Base-by-base conservation (phyloP, 208 protist species). In the Kentomonas sorsogonicus region DNA sequence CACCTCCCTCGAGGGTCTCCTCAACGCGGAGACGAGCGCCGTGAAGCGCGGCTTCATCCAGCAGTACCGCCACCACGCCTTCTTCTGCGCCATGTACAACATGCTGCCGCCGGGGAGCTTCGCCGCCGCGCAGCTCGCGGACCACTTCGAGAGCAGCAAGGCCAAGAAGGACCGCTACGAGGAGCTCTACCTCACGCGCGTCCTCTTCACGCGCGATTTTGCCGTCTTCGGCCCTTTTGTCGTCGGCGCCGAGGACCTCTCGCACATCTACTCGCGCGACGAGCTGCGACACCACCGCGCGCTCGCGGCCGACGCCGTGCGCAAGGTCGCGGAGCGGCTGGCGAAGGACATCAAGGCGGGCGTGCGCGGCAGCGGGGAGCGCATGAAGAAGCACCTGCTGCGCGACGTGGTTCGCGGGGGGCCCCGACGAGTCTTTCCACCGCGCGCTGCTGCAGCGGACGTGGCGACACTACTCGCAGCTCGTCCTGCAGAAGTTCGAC, bases 61-160 rank as follows among this genome's bases (percentile, higher is more conserved):
- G 67, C 84, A 94, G 62, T 91, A 89, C 60, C 84, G 88, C 23
- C 88, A 94, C 45, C 88, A 94, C 54, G 77, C 84, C 27, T 94
- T 92, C 67, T 94, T 94, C 64, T 94, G 88, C 59, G 72, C 79
- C 48, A 83, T 92, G 50, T 94, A 82, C 66, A 67, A 59, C 2
- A 79, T 83, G 3, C 56, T 94, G 33, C 66, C 79, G 3, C 59
- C 59, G 15, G 51, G 69, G 25, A 72, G 69, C 46, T 84, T 86
- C 53, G 77, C 82, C 16, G 52, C 70, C 43, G 72, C 74, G 30
- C 40, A 90, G 27, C 74, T 94, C 31, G 58, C 69, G 10, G 82
- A 91, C 58, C 75, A 83, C 51, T 83, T 83, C 51, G 69, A 77
- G 18, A 75, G 75, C 9, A 87, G 79, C 25, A 78, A 79, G 60